Conservation (phyloP, 768 basidiomycete genomes). For the Lactarius hengduanensis region DNA sequence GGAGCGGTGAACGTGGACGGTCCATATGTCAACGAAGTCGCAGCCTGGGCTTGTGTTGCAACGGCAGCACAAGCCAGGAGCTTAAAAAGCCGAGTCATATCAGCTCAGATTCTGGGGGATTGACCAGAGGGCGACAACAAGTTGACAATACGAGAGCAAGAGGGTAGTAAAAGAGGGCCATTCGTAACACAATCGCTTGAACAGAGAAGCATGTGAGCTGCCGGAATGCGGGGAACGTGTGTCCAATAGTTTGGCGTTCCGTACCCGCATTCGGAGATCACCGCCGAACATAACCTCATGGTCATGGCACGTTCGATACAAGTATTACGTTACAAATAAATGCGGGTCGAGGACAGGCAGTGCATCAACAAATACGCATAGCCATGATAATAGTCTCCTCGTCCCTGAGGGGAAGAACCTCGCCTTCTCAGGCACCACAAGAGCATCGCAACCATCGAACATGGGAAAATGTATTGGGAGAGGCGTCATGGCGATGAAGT, state of each 20-base stretch:
- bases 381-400: background rate
- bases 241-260: background rate
- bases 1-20: slow-evolving; percentile 57
- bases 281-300: background rate
- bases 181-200: no score
- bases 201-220: background rate
- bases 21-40: slow-evolving; percentile 28
- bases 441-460: background rate
- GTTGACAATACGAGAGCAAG: background rate
- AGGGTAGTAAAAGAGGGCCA: background rate
- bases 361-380: background rate
- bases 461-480: background rate
- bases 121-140: background rate
- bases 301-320: background rate
- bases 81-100: slow-evolving; percentile 7
- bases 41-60: slow-evolving; percentile 8
- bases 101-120: background rate
- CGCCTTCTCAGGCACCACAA: background rate
- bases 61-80: slow-evolving; percentile 16
- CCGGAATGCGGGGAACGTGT: background rate
- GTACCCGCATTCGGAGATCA: background rate
- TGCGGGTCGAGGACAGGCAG: background rate
- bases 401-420: background rate
- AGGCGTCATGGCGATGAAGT: background rate
- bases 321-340: background rate